Evolutionary conservation across 2,329 filamentous ascomycete species (phyloP).

Genomic region (Lojkania enalia): DNA sequence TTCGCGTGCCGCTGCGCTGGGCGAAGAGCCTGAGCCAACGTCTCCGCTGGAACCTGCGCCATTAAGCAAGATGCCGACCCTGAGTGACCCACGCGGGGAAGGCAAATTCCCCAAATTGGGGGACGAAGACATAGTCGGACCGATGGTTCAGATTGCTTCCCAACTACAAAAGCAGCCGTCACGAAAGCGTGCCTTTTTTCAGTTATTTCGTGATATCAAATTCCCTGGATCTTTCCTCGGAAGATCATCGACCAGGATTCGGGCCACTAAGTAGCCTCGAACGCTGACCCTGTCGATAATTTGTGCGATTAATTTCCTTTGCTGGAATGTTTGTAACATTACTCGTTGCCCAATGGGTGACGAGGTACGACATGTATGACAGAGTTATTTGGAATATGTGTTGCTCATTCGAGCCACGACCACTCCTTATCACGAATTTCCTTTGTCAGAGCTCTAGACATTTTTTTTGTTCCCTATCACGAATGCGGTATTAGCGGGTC

Average conservation of each 20-base stretch:
- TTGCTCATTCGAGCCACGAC: conserved; percentile 34
- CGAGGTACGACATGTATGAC: conserved; percentile 47
- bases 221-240: conserved; percentile 40
- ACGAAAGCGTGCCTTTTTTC: conserved; percentile 44
- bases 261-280: conserved; percentile 22
- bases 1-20: conserved; percentile 41
- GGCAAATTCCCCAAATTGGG: conserved; percentile 88
- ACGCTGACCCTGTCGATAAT: conserved; percentile 32
- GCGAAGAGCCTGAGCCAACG: conserved; percentile 37
- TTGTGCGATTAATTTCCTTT: conserved; percentile 32
- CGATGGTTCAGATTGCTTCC: conserved; percentile 66
- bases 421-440: conserved; percentile 43
- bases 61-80: conserved; percentile 67
- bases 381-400: conserved; percentile 14
- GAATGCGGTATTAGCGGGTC: not conserved
- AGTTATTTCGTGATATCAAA: conserved; percentile 43
- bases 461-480: conserved; percentile 4
- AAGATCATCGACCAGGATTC: conserved; percentile 32
- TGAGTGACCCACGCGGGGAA: conserved; percentile 66
- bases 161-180: conserved; percentile 43
- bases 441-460: conserved; percentile 28
- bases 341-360: conserved; percentile 30
- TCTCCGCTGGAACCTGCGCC: conserved; percentile 55
- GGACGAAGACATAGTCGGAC: conserved; percentile 90
- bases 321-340: conserved; percentile 37